Conservation (phyloP, 768 basidiomycete genomes). For the Hemileccinum rubropunctum region DNA sequence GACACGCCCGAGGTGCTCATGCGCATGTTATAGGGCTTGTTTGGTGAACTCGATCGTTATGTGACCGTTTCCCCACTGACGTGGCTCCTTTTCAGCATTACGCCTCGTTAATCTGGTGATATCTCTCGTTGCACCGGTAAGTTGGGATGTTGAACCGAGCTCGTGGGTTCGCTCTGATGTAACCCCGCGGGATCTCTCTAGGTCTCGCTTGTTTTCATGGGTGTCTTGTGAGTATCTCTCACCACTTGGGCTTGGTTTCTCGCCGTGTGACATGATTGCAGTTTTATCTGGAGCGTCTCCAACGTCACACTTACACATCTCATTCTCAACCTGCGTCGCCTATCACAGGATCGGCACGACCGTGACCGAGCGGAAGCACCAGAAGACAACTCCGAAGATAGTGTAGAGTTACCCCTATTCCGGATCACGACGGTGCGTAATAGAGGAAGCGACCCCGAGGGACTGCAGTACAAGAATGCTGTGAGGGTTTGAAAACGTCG, state of each 20-base stretch:
- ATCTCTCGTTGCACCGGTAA: constrained; percentile 23
- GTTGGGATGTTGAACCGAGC: background rate
- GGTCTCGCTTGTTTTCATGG: constrained; percentile 19
- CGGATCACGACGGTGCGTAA: background rate
- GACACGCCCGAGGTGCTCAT: background rate
- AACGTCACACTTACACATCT: constrained; percentile 34
- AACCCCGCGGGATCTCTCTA: background rate
- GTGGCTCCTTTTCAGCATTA: constrained; percentile 9
- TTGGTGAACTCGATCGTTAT: constrained; percentile 15
- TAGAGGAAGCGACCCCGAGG: background rate
- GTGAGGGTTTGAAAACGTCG: background rate
- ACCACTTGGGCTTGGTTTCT: background rate
- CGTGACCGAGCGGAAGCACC: background rate
- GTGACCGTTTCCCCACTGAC: background rate
- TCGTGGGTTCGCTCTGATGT: background rate
- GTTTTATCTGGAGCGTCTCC: constrained; percentile 36
- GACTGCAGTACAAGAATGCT: background rate
- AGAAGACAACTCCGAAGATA: background rate
- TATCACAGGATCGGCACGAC: background rate
- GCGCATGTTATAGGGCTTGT: constrained; percentile 14
- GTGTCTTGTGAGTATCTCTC: constrained; percentile 17
- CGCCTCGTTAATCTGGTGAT: constrained; percentile 22
- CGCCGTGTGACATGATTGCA: constrained; percentile 7
- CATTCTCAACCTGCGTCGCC: constrained; percentile 32
- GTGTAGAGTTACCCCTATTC: constrained; percentile 5